A percentile compares a stretch with the other conserved stretches of the same genome.
These are phyloP conservation scores for Streptanthus diversifolius DNA, from an alignment of 345 rosid genomes.

Conservation along the genomic window DNA sequence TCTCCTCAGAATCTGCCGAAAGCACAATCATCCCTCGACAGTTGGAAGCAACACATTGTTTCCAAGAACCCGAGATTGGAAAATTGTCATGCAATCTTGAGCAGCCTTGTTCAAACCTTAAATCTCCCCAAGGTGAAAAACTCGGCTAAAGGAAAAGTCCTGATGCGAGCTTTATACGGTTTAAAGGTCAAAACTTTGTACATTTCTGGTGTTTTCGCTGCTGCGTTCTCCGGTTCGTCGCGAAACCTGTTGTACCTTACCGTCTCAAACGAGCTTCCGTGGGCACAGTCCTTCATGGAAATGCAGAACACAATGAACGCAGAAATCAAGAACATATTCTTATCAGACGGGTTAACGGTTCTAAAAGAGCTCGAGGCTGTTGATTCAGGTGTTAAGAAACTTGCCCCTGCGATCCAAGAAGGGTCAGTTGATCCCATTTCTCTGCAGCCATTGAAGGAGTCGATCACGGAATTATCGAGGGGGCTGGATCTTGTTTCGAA, in stretches of 20 bases:
- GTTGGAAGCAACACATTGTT: constrained; percentile 31
- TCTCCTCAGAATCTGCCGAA: constrained; percentile 24
- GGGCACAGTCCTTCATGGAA: constrained; percentile 33
- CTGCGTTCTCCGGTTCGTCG: constrained; percentile 35
- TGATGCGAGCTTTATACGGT: constrained; percentile 36
- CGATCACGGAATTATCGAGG: constrained; percentile 18
- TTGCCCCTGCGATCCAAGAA: constrained; percentile 26
- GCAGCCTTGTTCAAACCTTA: constrained; percentile 31
- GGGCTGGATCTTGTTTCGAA: constrained; percentile 37
- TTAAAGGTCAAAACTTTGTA: constrained; percentile 38
- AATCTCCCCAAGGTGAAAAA: constrained; percentile 40
- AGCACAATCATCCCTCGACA: constrained; percentile 30
- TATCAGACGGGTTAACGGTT: constrained; percentile 29
- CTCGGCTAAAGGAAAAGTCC: constrained; percentile 36
- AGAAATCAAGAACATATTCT: constrained; percentile 28
- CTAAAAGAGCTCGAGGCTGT: constrained; percentile 39
- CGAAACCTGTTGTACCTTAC: constrained; percentile 25
- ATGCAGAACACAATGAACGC: constrained; percentile 34
- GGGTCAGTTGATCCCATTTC: constrained; percentile 16
- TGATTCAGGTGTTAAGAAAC: constrained; percentile 17
- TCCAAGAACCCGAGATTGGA: constrained; percentile 33
- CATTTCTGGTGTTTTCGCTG: constrained; percentile 36
- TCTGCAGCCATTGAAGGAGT: constrained; percentile 26
- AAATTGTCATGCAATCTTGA: constrained; percentile 24
- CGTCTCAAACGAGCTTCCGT: constrained; percentile 33